Percentiles rank a stretch among this genome's conserved stretches.
phyloP scores from a whole-genome alignment of 2,329 filamentous ascomycete genomes.

The Dothideomycetes sp. region DNA sequence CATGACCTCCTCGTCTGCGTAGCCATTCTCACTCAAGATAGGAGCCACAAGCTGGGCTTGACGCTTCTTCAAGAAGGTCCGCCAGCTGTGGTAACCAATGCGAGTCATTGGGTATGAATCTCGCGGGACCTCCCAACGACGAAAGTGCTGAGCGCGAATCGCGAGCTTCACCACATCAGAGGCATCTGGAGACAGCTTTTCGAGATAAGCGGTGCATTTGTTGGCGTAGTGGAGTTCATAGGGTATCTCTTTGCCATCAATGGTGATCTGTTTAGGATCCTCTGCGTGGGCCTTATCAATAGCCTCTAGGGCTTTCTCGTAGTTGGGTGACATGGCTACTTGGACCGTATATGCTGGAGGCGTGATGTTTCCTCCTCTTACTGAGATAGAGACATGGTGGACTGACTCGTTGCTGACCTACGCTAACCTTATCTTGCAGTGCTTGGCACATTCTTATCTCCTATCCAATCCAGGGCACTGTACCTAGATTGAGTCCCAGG shows the following conservation, averaged over 20 bases:
- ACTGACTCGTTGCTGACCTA: neutral
- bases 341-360: neutral
- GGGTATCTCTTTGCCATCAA: slow-evolving; percentile 40
- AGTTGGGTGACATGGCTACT: slow-evolving; percentile 16
- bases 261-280: slow-evolving; percentile 49
- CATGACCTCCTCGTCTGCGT: slow-evolving; percentile 41
- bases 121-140: slow-evolving; percentile 74
- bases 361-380: neutral
- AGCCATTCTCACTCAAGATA: slow-evolving; percentile 44
- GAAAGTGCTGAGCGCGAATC: slow-evolving; percentile 75
- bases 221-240: slow-evolving; percentile 76
- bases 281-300: slow-evolving; percentile 64
- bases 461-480: no score
- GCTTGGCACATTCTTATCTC: no score
- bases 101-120: slow-evolving; percentile 62
- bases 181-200: slow-evolving; percentile 47
- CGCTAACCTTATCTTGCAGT: neutral
- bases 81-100: slow-evolving; percentile 70
- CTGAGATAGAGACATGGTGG: neutral
- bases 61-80: slow-evolving; percentile 59
- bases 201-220: slow-evolving; percentile 67
- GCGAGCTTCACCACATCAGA: slow-evolving; percentile 61
- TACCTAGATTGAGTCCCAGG: no score
- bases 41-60: slow-evolving; percentile 50
- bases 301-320: slow-evolving; percentile 43